Evolutionary conservation across 768 basidiomycete species (phyloP), one percentile per base, ranked within the genome.

Genomic region (Pulveroboletus sp.): DNA sequence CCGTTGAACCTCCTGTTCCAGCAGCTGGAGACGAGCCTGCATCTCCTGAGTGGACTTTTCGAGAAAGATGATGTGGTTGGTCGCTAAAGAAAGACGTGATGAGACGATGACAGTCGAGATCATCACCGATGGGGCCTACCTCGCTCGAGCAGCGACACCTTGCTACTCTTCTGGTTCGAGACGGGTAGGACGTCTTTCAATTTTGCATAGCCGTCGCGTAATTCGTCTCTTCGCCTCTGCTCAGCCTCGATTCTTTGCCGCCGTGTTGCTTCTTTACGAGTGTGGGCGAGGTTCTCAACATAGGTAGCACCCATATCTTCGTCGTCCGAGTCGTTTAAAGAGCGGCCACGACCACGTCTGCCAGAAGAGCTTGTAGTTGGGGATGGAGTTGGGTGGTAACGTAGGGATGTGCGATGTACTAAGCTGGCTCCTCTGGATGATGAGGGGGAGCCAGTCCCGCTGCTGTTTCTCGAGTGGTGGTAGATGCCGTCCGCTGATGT

Each of bases 81-180:
- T 89, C 22, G 89, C 89, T 91, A 49, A 47, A 55, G 37, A 20
- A 38, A 50, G 43, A 39, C 19, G 29, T n/a, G 51, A 36, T 51
- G 58, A 59, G 64, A 45, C 5, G 12, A 47, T 8, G 51, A 46
- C 8, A 3, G 27, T 29, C 43, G 37, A 30, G 42, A 50, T 29
- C 36, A 38, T 17, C 34, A 56, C 14, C 26, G 47, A 49, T 41
- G 53, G 42, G 45, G 63, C 78, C 78, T 61, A 91, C 90, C 89
- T 79, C 92, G 78, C 70, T 93, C 92, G 48, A 94, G 74, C 49
- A 93, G 71, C 22, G 87, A 89, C 16, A 92, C 88, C 65, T 94
- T 94, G 73, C 88, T 91, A 67, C 86, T 85, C 73, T 93, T 90
- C 75, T 92, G 89, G 69, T 90, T 92, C 12, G 86, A 88, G 45